Evolutionary conservation across 805 yeast genomes (phyloP).

Genomic region (Lachancea fermentati): DNA sequence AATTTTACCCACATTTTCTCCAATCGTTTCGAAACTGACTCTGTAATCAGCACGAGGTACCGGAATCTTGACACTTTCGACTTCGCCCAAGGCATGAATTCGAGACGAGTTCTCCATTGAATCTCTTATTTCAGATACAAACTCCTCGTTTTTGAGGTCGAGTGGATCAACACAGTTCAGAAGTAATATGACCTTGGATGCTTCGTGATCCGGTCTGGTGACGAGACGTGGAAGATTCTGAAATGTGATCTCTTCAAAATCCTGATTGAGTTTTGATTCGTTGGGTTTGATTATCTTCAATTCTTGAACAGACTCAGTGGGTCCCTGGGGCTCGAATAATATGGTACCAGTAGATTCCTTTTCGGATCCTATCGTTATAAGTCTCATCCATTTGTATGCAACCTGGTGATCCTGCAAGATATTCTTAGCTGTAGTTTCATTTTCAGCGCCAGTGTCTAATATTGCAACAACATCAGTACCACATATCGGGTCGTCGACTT

Average conservation of each 20-base stretch:
- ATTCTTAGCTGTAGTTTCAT: constrained; percentile 10
- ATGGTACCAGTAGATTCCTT: constrained; percentile 25
- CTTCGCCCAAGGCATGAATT: constrained; percentile 42
- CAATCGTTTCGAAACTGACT: constrained; percentile 39
- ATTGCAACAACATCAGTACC: constrained; percentile 18
- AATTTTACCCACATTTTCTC: constrained; percentile 65
- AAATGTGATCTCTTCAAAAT: constrained; percentile 25
- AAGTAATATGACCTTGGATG: constrained; percentile 52
- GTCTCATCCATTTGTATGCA: constrained; percentile 9
- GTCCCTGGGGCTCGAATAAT: constrained; percentile 15
- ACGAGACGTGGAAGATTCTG: constrained; percentile 36
- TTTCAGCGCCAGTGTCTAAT: constrained; percentile 10
- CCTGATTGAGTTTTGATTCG: constrained; percentile 16
- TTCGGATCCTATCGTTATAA: background rate
- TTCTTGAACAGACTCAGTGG: constrained; percentile 1
- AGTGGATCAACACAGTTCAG: constrained; percentile 61
- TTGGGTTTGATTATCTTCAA: constrained; percentile 21
- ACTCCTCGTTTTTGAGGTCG: constrained; percentile 50
- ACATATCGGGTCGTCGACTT: constrained; percentile 17
- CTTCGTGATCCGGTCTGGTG: constrained; percentile 13
- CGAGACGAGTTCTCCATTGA: constrained; percentile 38
- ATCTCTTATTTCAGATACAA: constrained; percentile 43
- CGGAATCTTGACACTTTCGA: constrained; percentile 55
- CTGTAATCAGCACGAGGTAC: constrained; percentile 42
- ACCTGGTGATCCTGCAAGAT: constrained; percentile 10